A percentile compares a stretch with the other conserved stretches of the same genome.
Evolutionary conservation across 2,329 filamentous ascomycete genomes (phyloP).

Genomic region (Aotearoamyces nothofagi): DNA sequence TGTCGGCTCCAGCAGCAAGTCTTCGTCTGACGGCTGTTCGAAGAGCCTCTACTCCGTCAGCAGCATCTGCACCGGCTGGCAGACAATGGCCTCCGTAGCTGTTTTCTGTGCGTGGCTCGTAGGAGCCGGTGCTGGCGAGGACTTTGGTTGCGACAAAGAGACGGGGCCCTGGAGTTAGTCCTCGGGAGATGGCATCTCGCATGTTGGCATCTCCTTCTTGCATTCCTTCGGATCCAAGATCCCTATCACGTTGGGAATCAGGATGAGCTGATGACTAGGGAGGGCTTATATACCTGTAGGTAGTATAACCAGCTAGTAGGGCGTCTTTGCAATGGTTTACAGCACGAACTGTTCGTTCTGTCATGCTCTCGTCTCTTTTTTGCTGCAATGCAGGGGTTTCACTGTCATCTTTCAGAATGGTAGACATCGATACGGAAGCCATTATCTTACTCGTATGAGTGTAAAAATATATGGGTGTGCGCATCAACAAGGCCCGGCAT

Average conservation of each 20-base stretch:
- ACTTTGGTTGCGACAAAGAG: slow-evolving; percentile 38
- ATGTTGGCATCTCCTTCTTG: no score
- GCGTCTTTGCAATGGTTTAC: no score
- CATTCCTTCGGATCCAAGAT: no score
- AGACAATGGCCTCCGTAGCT: slow-evolving; percentile 15
- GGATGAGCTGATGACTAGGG: no score
- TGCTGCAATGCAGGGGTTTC: no score
- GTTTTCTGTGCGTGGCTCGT: slow-evolving; percentile 33
- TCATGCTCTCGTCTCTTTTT: no score
- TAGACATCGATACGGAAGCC: no score
- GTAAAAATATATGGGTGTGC: slow-evolving; percentile 40
- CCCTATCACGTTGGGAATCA: no score
- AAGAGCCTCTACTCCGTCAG: slow-evolving; percentile 31
- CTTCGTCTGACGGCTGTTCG: slow-evolving; percentile 29
- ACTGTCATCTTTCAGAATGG: no score
- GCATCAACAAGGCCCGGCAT: slow-evolving; percentile 38
- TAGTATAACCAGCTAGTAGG: no score
- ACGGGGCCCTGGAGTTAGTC: slow-evolving; percentile 35
- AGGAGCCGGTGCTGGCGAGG: slow-evolving; percentile 32
- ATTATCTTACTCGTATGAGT: slow-evolving; percentile 30
- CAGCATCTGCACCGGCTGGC: slow-evolving; percentile 26
- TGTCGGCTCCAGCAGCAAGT: slow-evolving; percentile 30
- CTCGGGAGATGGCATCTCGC: slow-evolving; percentile 37
- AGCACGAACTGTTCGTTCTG: no score
- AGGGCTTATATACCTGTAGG: no score